A percentile compares a stretch with the other conserved stretches of the same genome.
phyloP scores from a whole-genome alignment of 805 yeast genomes.

The Candida silvatica region DNA sequence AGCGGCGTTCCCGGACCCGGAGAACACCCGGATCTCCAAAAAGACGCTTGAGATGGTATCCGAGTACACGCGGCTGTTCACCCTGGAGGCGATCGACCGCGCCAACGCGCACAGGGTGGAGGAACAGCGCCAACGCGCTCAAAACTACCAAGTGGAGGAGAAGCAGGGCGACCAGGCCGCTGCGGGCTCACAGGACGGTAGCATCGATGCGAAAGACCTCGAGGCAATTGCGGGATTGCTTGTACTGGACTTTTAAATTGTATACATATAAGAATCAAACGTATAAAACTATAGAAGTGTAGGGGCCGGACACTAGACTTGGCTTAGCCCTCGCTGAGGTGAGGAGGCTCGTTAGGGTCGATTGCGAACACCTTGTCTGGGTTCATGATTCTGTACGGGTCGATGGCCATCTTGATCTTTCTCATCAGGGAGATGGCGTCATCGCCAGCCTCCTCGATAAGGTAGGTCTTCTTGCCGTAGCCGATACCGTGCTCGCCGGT shows the following conservation, averaged over 20 bases:
- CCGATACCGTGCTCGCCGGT: conserved; percentile 92
- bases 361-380: conserved; percentile 73
- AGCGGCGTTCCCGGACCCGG: conserved; percentile 35
- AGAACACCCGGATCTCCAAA: conserved; percentile 36
- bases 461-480: conserved; percentile 59
- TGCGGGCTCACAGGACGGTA: conserved; percentile 7
- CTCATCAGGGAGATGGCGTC: conserved; percentile 72
- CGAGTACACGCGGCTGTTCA: conserved; percentile 47
- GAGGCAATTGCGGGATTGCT: conserved; percentile 48
- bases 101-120: conserved; percentile 43
- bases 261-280: background rate
- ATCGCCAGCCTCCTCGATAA: conserved; percentile 59
- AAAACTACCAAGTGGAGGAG: conserved; percentile 20
- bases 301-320: no score
- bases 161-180: no score
- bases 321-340: background rate
- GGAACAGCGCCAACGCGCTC: conserved; percentile 9
- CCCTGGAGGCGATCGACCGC: conserved; percentile 49
- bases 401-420: conserved; percentile 61
- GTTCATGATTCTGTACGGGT: conserved; percentile 66
- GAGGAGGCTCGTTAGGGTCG: conserved; percentile 41
- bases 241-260: conserved; percentile 42
- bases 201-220: conserved; percentile 44
- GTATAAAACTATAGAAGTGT: no score
- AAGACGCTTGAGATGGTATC: conserved; percentile 40